Base-by-base conservation (phyloP, 306 rosid species). In the Fagus sylvatica region DNA sequence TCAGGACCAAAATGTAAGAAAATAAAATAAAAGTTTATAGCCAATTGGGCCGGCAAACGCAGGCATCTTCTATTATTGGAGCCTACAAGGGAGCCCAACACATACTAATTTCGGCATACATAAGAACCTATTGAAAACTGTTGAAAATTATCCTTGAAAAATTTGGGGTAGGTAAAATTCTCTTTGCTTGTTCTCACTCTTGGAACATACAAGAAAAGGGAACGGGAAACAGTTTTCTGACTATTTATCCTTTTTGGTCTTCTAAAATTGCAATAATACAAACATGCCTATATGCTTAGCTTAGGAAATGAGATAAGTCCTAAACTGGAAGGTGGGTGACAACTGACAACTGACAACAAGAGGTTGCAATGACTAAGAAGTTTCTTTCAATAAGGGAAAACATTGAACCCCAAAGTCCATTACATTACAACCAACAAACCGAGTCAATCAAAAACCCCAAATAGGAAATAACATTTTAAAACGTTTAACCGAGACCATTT, bases 341-440 rank as follows among this genome's bases (percentile, higher is more conserved):
- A 0, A 4, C 4, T 46, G 51, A 46, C 28, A 0, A 4, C 4
- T 69, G 80, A 69, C 53, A 53, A 17, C 56, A 53, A 72, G 8
- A 40, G 74, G 33, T 78, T 71, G 74, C 69, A 78, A 82, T 67
- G 30, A 75, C 69, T 32, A 60, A 42, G 72, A 73, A 76, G 69
- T 41, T 41, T 28, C 72, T 73, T 60, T 77, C 80, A 19, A 3
- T 41, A 15, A 56, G 22, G n/a, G 75, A 56, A 72, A 87, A 53
- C 72, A 81, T 34, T 75, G 72, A 57, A 84, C 70, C 86, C 66
- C 69, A 74, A 81, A 81, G 82, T 85, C 76, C 54, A 51, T 69
- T 90, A 75, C 28, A 22, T 22, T 22, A 22, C 74, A 57, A 59
- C 33, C 82, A 76, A 77, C 70, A 7, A 56, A 59, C 40, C 13